phyloP scores from a whole-genome alignment of 768 basidiomycete species.

The Hydnum rufescens region DNA sequence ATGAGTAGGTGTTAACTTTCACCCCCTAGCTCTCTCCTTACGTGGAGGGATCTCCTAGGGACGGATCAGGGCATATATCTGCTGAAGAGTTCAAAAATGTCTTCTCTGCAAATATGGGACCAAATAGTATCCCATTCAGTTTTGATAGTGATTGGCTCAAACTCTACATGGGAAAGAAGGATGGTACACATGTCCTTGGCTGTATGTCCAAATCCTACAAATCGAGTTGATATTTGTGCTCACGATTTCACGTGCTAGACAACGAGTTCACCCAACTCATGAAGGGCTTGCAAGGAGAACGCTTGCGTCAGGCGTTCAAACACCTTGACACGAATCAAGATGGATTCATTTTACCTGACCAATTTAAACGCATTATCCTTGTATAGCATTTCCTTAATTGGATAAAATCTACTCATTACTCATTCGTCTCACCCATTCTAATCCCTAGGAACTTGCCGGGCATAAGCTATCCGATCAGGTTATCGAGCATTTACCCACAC shows the following conservation, averaged over 20 bases:
- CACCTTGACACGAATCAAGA: slow-evolving; percentile 77
- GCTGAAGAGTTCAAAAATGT: slow-evolving; percentile 92
- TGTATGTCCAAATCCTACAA: slow-evolving; percentile 32
- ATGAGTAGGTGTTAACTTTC: slow-evolving; percentile 41
- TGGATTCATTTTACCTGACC: slow-evolving; percentile 82
- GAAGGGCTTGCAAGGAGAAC: slow-evolving; percentile 96
- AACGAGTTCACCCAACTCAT: slow-evolving; percentile 96
- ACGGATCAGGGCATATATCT: slow-evolving; percentile 79
- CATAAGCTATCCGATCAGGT: slow-evolving; percentile 94
- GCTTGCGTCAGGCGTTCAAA: slow-evolving; percentile 89
- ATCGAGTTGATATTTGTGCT: neutral
- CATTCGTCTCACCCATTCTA: neutral
- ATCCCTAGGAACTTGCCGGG: slow-evolving; percentile 68
- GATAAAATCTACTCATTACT: neutral
- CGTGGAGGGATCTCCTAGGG: slow-evolving; percentile 26
- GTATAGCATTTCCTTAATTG: slow-evolving; percentile 27
- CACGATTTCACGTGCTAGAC: slow-evolving; percentile 26
- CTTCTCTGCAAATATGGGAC: slow-evolving; percentile 58
- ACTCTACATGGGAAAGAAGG: slow-evolving; percentile 83
- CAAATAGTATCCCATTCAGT: slow-evolving; percentile 78
- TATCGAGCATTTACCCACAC: slow-evolving; percentile 76
- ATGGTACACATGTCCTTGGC: slow-evolving; percentile 77
- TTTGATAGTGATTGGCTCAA: slow-evolving; percentile 96
- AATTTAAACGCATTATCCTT: slow-evolving; percentile 89
- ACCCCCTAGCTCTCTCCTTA: neutral